Evolutionary conservation across 2,329 filamentous ascomycete species (phyloP).

Genomic region (Xylariaceae sp.): DNA sequence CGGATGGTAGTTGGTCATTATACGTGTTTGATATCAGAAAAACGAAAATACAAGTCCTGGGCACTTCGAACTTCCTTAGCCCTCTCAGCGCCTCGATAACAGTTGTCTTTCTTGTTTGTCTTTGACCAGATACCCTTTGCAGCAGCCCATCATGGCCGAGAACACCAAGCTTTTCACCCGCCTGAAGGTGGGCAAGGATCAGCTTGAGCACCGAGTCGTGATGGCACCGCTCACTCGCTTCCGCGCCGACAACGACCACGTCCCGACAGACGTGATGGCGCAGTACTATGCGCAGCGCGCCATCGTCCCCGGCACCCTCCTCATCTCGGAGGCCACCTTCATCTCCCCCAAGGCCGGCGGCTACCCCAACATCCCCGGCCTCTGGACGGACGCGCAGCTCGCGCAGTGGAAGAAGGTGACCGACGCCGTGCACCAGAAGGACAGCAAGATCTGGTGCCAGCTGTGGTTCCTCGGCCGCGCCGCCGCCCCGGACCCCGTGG

Average conservation of each 20-base stretch:
- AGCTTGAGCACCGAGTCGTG: slow-evolving; percentile 29
- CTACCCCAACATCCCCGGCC: slow-evolving; percentile 41
- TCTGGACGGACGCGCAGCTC: slow-evolving; percentile 44
- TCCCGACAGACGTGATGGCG: slow-evolving; percentile 23
- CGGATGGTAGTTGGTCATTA: too few species aligned
- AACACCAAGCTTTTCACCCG: slow-evolving; percentile 27
- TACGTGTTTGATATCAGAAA: too few species aligned
- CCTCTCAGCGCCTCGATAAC: too few species aligned
- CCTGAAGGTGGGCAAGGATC: slow-evolving; percentile 25
- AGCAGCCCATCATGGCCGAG: too few species aligned
- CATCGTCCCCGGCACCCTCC: slow-evolving; percentile 27
- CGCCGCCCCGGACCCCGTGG: slow-evolving; percentile 32
- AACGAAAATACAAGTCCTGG: too few species aligned
- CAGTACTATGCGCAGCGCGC: slow-evolving; percentile 20
- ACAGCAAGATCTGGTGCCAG: slow-evolving; percentile 50
- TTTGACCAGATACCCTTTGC: too few species aligned
- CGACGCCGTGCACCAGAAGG: slow-evolving; percentile 51
- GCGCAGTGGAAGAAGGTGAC: slow-evolving; percentile 50
- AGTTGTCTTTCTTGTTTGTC: too few species aligned
- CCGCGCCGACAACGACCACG: slow-evolving; percentile 22
- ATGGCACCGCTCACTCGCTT: slow-evolving; percentile 24
- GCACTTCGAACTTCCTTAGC: too few species aligned
- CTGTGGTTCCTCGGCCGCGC: slow-evolving; percentile 52
- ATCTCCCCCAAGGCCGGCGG: slow-evolving; percentile 40
- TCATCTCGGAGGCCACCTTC: slow-evolving; percentile 49